Base-by-base conservation (phyloP, 1,284 basidiomycete species). In the Ceratobasidium sp. region DNA sequence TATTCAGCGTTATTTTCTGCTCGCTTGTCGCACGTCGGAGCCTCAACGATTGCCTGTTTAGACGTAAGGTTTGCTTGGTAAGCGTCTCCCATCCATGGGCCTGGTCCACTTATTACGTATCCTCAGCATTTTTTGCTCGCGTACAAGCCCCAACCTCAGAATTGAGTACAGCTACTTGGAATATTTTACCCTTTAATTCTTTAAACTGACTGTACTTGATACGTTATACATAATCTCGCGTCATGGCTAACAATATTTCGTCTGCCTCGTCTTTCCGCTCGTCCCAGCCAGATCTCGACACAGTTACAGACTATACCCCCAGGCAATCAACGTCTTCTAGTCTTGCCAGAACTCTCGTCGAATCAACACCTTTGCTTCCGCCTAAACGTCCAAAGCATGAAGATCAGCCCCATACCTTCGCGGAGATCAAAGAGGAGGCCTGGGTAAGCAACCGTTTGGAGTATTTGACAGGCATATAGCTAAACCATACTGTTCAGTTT, bases 401-500 rank as follows among this genome's bases (percentile, higher is more conserved):
- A 12, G 6, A 9, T 58, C 12, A 15, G 55, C 28, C 20, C 10
- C 63, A 67, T n/a, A 77, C 63, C 6, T 28, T 77, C 4, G 49
- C 73, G 20, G 63, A 58, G 7, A 67, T 77, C 33, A 67, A 58
- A 23, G 53, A 42, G 10, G 73, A 77, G 39, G 53, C 51, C 42
- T 68, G 73, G 73, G 73, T 77, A 55, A 44, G 73, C 28, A 46
- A 10, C 15, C 60, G n/a, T 39, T 23, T 20, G 23, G n/a, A 44
- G 23, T 23, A 40, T 66, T 39, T 20, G 7, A 5, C 28, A 20
- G 39, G 28, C 15, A 13, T 72, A 40, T 39, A 39, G 33, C 49
- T 61, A 46, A 53, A n/a, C 49, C 12, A 28, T 53, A 33, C 18
- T 40, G 18, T 33, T 0, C 81, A 84, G 23, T 89, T 81, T 28